Evolutionary conservation across 176 grass and related monocot genomes (phyloP), one percentile per base, ranked within the genome.

Genomic region (Cenchrus purpureus): DNA sequence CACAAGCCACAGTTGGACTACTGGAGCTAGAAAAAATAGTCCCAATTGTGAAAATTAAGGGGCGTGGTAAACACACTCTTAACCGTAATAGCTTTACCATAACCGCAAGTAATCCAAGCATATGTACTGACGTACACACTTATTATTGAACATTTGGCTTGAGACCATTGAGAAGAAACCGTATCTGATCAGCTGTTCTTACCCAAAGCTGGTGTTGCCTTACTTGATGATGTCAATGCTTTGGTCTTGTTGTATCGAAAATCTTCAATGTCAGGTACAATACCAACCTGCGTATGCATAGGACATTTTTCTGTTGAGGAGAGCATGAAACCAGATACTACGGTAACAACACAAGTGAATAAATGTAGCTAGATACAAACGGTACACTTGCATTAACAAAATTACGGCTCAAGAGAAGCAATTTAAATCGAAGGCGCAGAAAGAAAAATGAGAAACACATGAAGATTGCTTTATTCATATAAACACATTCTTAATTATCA

Each of bases 181-280:
- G n/a, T 3, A 86, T 66, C 32, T 74, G 67, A 61, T 78, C 6
- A 88, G 22, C 50, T 29, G 10, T 56, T 77, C 86, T 84, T 80
- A 90, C 75, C 57, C 19, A 49, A 80, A 69, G 84, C 74, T 63
- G 53, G 1, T 8, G 31, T 29, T 9, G 25, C 15, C 85, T 84
- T 77, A 87, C 84, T 94, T 77, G 86, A 79, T 73, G 79, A 73
- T 61, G 74, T 53, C 1, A 76, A 80, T 58, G 25, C 1, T 53
- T 68, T 84, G 17, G 57, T 22, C 72, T 88, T 98, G 8, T 78
- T 66, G 61, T 98, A 95, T 74, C 79, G 85, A 86, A 98, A 98
- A 71, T 98, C 96, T 79, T 98, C 89, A 56, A 98, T 98, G 81
- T 95, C 93, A 86, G 91, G 89, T 55, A 90, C 85, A 40, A 52